Conservation (phyloP, 129 eudicot genomes). For the Helichrysum umbraculigerum region DNA sequence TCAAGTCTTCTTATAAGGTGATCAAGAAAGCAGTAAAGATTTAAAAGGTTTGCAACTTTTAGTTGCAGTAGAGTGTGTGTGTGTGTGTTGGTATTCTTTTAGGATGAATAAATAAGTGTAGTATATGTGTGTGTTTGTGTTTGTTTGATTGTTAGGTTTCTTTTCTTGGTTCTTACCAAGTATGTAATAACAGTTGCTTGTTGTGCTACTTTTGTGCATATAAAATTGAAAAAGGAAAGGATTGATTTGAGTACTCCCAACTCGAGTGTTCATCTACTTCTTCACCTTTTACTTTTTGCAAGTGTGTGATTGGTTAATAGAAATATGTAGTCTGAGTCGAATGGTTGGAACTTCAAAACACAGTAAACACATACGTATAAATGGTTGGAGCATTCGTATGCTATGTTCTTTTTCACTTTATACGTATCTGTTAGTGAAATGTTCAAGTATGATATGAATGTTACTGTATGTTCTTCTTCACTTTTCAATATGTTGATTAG, state of each 20-base stretch:
- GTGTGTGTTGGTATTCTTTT: constrained; percentile 27
- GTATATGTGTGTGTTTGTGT: constrained; percentile 30
- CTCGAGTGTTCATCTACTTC: not conserved
- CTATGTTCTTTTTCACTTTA: too few species aligned
- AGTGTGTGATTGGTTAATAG: not conserved
- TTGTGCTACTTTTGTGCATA: constrained; percentile 27
- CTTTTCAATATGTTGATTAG: too few species aligned
- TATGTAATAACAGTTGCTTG: constrained; percentile 57
- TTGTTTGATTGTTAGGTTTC: constrained; percentile 20
- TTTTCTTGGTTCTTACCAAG: constrained; percentile 32
- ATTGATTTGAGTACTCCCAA: not conserved
- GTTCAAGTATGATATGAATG: too few species aligned
- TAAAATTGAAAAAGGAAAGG: not conserved
- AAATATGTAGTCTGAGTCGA: not conserved
- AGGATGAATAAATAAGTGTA: constrained; percentile 36
- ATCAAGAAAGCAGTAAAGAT: constrained; percentile 77
- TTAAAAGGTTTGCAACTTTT: constrained; percentile 28
- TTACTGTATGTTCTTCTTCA: too few species aligned
- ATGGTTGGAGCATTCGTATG: not conserved
- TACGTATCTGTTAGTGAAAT: too few species aligned
- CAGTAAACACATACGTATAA: too few species aligned
- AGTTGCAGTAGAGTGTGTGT: constrained; percentile 34
- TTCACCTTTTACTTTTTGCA: not conserved
- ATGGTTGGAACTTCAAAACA: not conserved
- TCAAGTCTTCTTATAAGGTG: constrained; percentile 66